These are phyloP conservation scores for Diplocarpon rosae DNA, from an alignment of 2,329 filamentous ascomycete species.

Conservation along the genomic window DNA sequence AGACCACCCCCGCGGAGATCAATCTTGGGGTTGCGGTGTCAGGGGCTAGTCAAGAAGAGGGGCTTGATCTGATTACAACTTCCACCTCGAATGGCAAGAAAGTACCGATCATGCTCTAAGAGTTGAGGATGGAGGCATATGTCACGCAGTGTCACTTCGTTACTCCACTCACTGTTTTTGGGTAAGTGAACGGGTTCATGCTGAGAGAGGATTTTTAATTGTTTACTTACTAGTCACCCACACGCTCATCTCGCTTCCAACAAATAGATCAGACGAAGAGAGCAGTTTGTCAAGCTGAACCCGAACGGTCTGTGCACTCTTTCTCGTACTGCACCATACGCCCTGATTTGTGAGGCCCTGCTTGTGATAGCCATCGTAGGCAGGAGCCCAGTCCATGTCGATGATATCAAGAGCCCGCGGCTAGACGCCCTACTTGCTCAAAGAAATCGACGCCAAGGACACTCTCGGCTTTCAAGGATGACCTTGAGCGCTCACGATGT, in stretches of 20 bases:
- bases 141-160: conserved; percentile 37
- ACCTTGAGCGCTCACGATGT: conserved; percentile 36
- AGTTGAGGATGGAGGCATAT: conserved; percentile 39
- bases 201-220: too few relatives aligned
- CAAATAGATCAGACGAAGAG: conserved; percentile 5
- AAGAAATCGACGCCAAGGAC: conserved; percentile 37
- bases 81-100: conserved; percentile 41
- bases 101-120: conserved; percentile 43
- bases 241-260: conserved; percentile 22
- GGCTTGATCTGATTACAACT: conserved; percentile 40
- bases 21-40: background rate
- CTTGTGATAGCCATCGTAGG: too few relatives aligned
- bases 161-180: too few relatives aligned
- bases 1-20: too few relatives aligned
- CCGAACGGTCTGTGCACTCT: conserved; percentile 33
- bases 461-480: conserved; percentile 41
- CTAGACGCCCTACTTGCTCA: conserved; percentile 42
- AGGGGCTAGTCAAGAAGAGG: conserved; percentile 19
- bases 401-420: conserved; percentile 37
- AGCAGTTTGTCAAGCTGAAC: conserved; percentile 40
- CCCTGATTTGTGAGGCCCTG: too few relatives aligned
- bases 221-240: conserved; percentile 9
- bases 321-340: too few relatives aligned
- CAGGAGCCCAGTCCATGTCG: conserved; percentile 38
- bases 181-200: too few relatives aligned